Conservation (phyloP, 2,329 filamentous ascomycete genomes). For the Neoscytalidium dimidiatum region DNA sequence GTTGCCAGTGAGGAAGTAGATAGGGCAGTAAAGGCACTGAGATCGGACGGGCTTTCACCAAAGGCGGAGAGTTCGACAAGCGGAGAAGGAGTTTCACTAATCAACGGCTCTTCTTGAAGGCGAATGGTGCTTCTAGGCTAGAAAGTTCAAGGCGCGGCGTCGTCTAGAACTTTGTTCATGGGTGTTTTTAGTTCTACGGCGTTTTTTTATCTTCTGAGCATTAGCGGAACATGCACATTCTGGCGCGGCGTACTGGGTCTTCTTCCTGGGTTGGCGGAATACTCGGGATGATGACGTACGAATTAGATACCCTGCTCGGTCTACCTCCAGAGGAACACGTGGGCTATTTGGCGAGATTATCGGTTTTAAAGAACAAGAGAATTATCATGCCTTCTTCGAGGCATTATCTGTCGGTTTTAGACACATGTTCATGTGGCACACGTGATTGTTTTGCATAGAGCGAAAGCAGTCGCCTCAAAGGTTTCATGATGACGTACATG, state of each 20-base stretch:
- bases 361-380: neutral
- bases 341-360: neutral
- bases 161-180: neutral
- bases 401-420: no score
- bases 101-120: constrained; percentile 5
- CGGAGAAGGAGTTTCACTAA: constrained; percentile 1
- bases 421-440: no score
- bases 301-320: constrained; percentile 19
- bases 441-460: neutral
- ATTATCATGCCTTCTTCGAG: neutral
- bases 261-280: constrained; percentile 1
- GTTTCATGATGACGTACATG: neutral
- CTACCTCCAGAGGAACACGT: neutral
- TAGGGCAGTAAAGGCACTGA: constrained; percentile 59
- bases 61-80: constrained; percentile 10
- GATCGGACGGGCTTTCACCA: neutral
- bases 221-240: constrained; percentile 12
- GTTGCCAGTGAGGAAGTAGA: constrained; percentile 78
- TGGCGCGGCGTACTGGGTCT: constrained; percentile 9
- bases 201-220: constrained; percentile 7
- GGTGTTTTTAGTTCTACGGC: neutral
- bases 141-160: neutral
- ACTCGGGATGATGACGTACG: constrained; percentile 9
- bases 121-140: neutral
- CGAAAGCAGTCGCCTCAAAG: neutral